Conservation (phyloP, 805 yeast genomes). For the Kodamaea laetipori region DNA sequence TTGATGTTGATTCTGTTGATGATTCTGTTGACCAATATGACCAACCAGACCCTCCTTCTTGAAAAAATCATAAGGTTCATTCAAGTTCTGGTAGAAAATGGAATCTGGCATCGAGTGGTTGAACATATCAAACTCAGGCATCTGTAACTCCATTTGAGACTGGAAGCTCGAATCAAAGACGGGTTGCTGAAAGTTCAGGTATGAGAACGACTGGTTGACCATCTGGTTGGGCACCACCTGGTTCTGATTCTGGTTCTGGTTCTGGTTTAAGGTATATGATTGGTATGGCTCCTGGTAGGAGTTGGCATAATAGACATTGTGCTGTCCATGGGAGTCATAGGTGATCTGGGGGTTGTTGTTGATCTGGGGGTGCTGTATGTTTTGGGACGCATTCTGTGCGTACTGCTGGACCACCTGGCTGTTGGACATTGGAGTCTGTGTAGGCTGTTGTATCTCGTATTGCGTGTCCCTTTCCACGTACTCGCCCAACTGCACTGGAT, state of each 20-base stretch:
- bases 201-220: slow-evolving; percentile 2
- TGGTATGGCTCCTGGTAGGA: slow-evolving; percentile 1
- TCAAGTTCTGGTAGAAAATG: slow-evolving; percentile 5
- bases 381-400: too few relatives aligned
- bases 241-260: neutral
- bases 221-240: neutral
- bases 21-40: too few relatives aligned
- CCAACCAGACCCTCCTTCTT: neutral
- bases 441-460: too few relatives aligned
- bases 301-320: neutral
- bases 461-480: too few relatives aligned
- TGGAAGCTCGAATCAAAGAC: neutral
- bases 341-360: neutral
- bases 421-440: neutral
- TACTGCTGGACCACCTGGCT: neutral
- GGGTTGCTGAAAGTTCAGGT: neutral
- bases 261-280: neutral
- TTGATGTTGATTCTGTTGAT: too few relatives aligned
- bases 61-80: slow-evolving; percentile 1
- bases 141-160: neutral
- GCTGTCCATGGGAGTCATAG: neutral
- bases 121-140: slow-evolving; percentile 5
- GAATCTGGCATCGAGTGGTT: neutral
- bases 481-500: too few relatives aligned
- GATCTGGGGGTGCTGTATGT: neutral